These are phyloP conservation scores for Nicotiana otophora DNA, from an alignment of 257 asterid species.

Conservation along the genomic window DNA sequence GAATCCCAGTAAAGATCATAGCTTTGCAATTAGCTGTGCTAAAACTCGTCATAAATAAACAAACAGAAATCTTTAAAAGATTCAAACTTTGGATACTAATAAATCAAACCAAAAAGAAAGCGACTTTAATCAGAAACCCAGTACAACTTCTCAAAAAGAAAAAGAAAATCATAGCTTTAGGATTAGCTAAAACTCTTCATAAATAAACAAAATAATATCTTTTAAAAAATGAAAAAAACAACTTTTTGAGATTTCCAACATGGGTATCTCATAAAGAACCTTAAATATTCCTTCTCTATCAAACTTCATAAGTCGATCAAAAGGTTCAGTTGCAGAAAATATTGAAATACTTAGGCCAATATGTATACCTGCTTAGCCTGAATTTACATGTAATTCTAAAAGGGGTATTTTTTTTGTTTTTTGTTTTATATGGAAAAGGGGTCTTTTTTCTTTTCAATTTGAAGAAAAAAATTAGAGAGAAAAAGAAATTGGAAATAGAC, in stretches of 20 bases:
- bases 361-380: neutral
- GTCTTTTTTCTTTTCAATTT: neutral
- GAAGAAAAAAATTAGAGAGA: neutral
- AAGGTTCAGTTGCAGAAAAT: neutral
- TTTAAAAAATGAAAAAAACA: neutral
- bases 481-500: neutral
- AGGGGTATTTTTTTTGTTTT: neutral
- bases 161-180: neutral
- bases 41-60: neutral
- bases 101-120: neutral
- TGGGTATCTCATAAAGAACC: neutral
- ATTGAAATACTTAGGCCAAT: neutral
- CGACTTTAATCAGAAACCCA: neutral
- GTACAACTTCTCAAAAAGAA: neutral
- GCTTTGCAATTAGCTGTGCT: neutral
- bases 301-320: neutral
- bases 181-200: neutral
- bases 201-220: neutral
- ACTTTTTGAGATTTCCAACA: neutral
- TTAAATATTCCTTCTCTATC: neutral
- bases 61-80: neutral
- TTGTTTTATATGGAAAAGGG: neutral
- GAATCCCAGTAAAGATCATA: neutral
- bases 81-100: neutral
- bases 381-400: neutral